Conservation (phyloP, 1,284 basidiomycete genomes). For the Cryptococcus sp. region DNA sequence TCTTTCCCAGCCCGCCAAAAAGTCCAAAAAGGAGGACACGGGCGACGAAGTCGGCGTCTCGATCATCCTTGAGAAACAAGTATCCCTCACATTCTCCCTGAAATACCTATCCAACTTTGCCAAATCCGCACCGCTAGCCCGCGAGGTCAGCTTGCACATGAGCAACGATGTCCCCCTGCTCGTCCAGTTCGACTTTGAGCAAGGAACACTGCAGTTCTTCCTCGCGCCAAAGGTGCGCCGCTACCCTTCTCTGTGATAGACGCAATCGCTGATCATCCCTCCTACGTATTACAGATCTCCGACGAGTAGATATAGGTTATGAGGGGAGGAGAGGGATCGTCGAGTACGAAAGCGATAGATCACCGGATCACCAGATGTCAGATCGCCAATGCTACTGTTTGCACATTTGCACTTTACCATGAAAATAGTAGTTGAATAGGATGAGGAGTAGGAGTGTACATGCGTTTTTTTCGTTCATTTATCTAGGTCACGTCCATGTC, state of each 20-base stretch:
- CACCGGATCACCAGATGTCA: too few relatives aligned
- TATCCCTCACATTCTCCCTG: constrained; percentile 91
- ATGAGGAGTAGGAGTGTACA: not conserved
- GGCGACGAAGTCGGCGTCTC: constrained; percentile 61
- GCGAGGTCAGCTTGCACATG: constrained; percentile 75
- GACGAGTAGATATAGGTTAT: constrained; percentile 20
- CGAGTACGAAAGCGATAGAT: too few relatives aligned
- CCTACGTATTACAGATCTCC: constrained; percentile 18
- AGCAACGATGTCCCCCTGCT: constrained; percentile 87
- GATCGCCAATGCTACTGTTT: too few relatives aligned
- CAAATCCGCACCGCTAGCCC: constrained; percentile 79
- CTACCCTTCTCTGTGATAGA: not conserved
- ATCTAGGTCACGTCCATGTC: not conserved
- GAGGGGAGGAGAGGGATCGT: not conserved
- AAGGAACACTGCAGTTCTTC: constrained; percentile 53
- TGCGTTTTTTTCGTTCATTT: not conserved
- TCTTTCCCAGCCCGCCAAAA: constrained; percentile 55
- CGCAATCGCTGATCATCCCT: constrained; percentile 4
- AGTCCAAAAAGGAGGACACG: constrained; percentile 62
- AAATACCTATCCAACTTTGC: constrained; percentile 98
- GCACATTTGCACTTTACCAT: too few relatives aligned
- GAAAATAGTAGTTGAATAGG: not conserved
- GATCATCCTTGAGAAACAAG: constrained; percentile 87
- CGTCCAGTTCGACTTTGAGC: constrained; percentile 60
- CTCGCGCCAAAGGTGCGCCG: constrained; percentile 48